Percentiles rank a stretch among this genome's conserved stretches.
These are phyloP conservation scores for Quercus tomentella DNA, from an alignment of 331 rosid species.

Conservation along the genomic window DNA sequence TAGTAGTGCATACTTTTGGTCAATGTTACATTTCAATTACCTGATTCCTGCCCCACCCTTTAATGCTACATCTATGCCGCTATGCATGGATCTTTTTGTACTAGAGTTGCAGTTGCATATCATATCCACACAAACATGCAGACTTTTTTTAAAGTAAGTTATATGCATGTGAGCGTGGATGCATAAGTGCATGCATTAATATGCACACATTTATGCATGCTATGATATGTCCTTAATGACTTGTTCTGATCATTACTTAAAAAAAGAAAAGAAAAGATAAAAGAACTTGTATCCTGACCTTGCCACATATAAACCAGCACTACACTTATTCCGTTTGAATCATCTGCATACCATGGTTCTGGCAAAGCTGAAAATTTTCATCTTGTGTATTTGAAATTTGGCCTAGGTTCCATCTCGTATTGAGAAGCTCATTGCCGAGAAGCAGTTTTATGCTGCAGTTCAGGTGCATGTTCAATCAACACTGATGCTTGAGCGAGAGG, in stretches of 20 bases:
- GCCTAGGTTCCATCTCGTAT: slow-evolving; percentile 91
- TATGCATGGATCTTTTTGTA: slow-evolving; percentile 19
- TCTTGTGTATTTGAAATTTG: slow-evolving; percentile 19
- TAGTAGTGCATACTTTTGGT: slow-evolving; percentile 1
- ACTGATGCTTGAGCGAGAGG: slow-evolving; percentile 90
- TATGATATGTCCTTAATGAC: background rate
- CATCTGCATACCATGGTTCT: slow-evolving; percentile 3
- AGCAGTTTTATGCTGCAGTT: slow-evolving; percentile 96
- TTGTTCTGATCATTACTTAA: background rate
- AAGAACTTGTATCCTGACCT: background rate
- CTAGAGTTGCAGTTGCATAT: slow-evolving; percentile 11
- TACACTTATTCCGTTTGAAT: slow-evolving; percentile 6
- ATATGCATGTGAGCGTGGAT: background rate
- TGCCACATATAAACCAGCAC: background rate
- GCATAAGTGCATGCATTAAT: slow-evolving; percentile 2
- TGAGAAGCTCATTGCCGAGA: slow-evolving; percentile 83
- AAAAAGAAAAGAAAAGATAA: background rate
- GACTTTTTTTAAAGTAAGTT: background rate
- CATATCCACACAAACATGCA: background rate
- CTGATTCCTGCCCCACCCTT: background rate
- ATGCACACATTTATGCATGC: slow-evolving; percentile 1
- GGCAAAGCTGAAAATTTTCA: slow-evolving; percentile 22
- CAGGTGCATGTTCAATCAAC: slow-evolving; percentile 87
- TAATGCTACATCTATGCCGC: slow-evolving; percentile 8
- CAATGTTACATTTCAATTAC: slow-evolving; percentile 8